A percentile compares a stretch with the other conserved stretches of the same genome.
phyloP scores from a whole-genome alignment of 2,329 filamentous ascomycete species.

The Fusarium siculi region DNA sequence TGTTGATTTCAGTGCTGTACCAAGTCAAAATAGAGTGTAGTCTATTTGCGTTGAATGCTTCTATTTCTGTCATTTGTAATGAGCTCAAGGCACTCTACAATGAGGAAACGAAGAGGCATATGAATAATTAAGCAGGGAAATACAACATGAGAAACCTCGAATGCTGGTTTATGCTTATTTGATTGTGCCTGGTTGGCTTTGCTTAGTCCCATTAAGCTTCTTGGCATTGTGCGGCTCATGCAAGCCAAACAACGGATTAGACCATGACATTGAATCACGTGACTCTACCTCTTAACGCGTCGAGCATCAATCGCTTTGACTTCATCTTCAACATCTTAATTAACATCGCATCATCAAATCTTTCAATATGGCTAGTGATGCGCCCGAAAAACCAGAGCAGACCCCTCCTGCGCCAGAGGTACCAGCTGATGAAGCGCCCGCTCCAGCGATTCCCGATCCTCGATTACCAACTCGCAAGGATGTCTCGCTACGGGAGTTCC shows the following conservation, averaged over 20 bases:
- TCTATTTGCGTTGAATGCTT: constrained; percentile 22
- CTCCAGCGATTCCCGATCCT: constrained; percentile 64
- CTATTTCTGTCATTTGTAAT: neutral
- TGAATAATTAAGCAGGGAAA: constrained; percentile 4
- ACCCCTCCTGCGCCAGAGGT: constrained; percentile 44
- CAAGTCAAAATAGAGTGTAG: constrained; percentile 41
- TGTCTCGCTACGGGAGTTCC: constrained; percentile 88
- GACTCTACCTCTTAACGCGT: constrained; percentile 31
- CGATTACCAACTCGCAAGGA: constrained; percentile 87
- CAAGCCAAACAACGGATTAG: neutral
- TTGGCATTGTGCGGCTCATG: constrained; percentile 20
- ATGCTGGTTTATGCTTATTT: constrained; percentile 4
- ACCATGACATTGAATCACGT: constrained; percentile 40
- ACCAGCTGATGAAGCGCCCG: constrained; percentile 48
- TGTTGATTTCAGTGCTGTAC: constrained; percentile 34
- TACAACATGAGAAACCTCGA: neutral
- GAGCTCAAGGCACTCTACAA: neutral
- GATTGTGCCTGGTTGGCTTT: neutral
- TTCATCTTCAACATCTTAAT: constrained; percentile 26
- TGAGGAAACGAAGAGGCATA: neutral
- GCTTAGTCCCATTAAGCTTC: constrained; percentile 7
- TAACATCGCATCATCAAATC: constrained; percentile 27
- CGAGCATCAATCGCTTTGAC: constrained; percentile 1
- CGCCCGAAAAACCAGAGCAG: constrained; percentile 49
- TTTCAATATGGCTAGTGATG: constrained; percentile 50